Evolutionary conservation across 2,329 filamentous ascomycete genomes (phyloP).

Genomic region (Phyllosticta citrichinensis): DNA sequence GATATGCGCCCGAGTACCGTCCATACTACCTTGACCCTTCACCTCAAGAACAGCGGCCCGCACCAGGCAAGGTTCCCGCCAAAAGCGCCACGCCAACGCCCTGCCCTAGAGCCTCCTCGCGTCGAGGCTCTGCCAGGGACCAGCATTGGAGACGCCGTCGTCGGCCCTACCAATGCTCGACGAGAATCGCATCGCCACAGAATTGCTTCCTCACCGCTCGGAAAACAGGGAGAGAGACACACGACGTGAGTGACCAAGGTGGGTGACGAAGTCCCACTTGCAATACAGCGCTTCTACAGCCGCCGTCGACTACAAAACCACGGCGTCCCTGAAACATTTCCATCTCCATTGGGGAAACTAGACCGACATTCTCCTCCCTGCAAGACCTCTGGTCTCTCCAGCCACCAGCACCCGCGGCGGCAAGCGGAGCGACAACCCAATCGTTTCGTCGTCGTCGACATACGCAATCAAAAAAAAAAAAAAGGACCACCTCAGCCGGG

Average conservation of each 20-base stretch:
- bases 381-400: not conserved
- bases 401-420: too few species aligned
- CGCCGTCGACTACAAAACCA: not conserved
- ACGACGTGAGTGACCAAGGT: too few species aligned
- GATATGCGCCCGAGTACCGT: not conserved
- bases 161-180: not conserved
- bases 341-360: not conserved
- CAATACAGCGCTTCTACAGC: not conserved
- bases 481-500: not conserved
- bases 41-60: not conserved
- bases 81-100: not conserved
- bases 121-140: conserved; percentile 7
- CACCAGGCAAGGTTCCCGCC: too few species aligned
- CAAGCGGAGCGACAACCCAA: not conserved
- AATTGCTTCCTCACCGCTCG: too few species aligned
- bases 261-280: too few species aligned
- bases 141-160: not conserved
- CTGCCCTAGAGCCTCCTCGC: not conserved
- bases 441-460: not conserved
- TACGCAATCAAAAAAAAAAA: not conserved
- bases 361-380: not conserved
- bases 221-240: too few species aligned
- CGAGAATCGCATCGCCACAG: too few species aligned
- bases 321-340: not conserved
- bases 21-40: not conserved